Percentiles rank a stretch among this genome's conserved stretches.
These are phyloP conservation scores for Vitellaria paradoxa DNA, from an alignment of 179 eudicot genomes.

Conservation along the genomic window DNA sequence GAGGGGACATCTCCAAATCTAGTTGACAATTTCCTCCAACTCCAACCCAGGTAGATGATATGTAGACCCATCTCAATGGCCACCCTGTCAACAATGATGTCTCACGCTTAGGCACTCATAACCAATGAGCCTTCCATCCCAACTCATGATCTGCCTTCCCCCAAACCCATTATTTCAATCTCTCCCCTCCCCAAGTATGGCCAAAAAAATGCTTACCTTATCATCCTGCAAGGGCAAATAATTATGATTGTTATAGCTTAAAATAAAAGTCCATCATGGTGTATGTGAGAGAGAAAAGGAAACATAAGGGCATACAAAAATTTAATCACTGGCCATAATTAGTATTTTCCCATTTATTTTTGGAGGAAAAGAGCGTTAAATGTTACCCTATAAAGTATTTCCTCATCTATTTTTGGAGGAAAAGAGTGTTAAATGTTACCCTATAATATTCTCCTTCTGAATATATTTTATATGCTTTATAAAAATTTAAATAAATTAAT, in stretches of 20 bases:
- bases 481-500: no score
- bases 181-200: not conserved
- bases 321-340: no score
- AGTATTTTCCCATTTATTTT: no score
- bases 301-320: constrained; percentile 1
- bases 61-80: constrained; percentile 9
- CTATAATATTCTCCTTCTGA: no score
- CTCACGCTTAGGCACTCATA: constrained; percentile 28
- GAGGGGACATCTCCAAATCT: not conserved
- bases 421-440: no score
- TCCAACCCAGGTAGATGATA: not conserved
- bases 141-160: constrained; percentile 11
- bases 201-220: constrained; percentile 6
- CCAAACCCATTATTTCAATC: constrained; percentile 2
- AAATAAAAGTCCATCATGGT: constrained; percentile 20
- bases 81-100: constrained; percentile 19
- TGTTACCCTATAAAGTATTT: no score
- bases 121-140: constrained; percentile 16
- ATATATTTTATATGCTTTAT: no score
- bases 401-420: no score
- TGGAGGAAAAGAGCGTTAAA: no score
- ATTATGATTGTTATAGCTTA: constrained; percentile 16
- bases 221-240: constrained; percentile 7
- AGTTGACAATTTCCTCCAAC: not conserved
- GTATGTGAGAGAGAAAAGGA: not conserved